Conservation (phyloP, 495 filamentous ascomycete species). For the Penicillium longicatenatum region DNA sequence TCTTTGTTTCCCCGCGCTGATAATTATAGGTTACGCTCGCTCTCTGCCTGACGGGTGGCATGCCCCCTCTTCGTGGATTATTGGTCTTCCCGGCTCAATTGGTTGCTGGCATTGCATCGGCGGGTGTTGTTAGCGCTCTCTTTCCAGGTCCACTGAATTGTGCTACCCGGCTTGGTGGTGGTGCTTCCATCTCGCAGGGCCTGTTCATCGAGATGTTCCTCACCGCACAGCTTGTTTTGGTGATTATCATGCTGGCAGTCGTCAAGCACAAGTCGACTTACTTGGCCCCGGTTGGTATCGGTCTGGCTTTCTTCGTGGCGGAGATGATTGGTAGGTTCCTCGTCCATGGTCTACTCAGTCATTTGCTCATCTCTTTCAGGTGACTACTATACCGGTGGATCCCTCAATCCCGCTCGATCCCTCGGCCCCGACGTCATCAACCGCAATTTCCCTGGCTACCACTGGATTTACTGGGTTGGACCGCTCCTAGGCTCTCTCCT, state of each 20-base stretch:
- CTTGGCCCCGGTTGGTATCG: constrained; percentile 78
- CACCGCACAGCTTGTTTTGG: constrained; percentile 73
- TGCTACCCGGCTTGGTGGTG: constrained; percentile 58
- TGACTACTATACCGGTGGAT: constrained; percentile 72
- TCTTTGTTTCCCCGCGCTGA: constrained; percentile 1
- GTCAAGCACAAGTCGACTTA: constrained; percentile 83
- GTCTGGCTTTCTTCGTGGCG: constrained; percentile 68
- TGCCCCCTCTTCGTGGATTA: constrained; percentile 51
- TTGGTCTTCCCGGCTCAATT: constrained; percentile 58
- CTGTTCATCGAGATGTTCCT: constrained; percentile 82
- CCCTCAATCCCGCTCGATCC: constrained; percentile 71
- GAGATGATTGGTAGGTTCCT: constrained; percentile 59
- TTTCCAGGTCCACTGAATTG: constrained; percentile 65
- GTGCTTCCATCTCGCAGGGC: constrained; percentile 62
- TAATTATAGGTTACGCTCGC: constrained; percentile 56
- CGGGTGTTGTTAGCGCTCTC: constrained; percentile 61
- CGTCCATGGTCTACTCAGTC: background rate
- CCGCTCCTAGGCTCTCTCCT: constrained; percentile 65
- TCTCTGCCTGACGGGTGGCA: constrained; percentile 56
- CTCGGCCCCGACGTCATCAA: constrained; percentile 72
- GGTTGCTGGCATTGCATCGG: constrained; percentile 58
- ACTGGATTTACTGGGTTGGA: constrained; percentile 66
- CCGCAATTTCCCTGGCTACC: constrained; percentile 57
- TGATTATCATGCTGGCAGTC: constrained; percentile 80
- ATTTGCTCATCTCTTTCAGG: constrained; percentile 36